These are phyloP conservation scores for Blastobotrys peoriensis DNA, from an alignment of 805 yeast species.

Conservation along the genomic window DNA sequence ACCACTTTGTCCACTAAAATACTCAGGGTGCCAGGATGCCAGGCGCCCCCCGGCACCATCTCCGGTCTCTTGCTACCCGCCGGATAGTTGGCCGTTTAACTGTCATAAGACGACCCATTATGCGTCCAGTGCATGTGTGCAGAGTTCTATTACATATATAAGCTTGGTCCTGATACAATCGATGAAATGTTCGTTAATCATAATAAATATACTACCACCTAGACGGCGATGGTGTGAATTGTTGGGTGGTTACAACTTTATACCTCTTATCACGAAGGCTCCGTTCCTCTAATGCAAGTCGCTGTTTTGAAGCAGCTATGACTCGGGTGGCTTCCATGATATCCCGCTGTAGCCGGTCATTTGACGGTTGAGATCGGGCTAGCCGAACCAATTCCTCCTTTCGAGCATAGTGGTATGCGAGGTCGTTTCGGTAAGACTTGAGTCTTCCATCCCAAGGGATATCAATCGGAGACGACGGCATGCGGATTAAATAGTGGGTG, in stretches of 20 bases:
- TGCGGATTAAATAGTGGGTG: no score
- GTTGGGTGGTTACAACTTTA: background rate
- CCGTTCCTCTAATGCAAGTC: background rate
- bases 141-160: no score
- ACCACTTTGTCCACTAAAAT: no score
- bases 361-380: background rate
- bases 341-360: background rate
- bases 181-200: no score
- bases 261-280: background rate
- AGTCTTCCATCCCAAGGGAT: background rate
- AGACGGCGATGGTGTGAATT: background rate
- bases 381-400: background rate
- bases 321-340: background rate
- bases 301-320: background rate
- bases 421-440: background rate
- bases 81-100: no score
- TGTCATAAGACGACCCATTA: no score
- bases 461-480: background rate
- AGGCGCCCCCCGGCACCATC: no score
- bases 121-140: no score
- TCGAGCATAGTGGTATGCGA: background rate
- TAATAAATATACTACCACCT: no score
- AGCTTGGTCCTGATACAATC: no score
- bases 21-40: no score
- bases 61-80: no score